Conservation (phyloP, 2,329 filamentous ascomycete genomes). For the Massarina eburnea region DNA sequence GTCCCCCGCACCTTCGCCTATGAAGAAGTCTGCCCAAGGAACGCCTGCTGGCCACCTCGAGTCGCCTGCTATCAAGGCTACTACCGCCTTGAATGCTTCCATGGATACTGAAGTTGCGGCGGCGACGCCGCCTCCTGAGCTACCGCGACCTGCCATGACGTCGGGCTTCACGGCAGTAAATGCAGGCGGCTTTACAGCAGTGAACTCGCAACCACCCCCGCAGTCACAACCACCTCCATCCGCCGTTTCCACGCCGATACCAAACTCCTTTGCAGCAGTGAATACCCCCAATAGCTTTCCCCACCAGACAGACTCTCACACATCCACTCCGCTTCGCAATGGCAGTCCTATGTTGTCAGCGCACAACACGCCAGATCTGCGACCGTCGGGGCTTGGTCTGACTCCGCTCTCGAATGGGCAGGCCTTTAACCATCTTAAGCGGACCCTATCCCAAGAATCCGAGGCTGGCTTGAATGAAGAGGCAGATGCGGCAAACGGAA, state of each 20-base stretch:
- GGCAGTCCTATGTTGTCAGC: constrained; percentile 63
- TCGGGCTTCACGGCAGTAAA: constrained; percentile 75
- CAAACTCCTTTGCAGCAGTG: constrained; percentile 58
- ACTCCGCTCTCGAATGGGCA: constrained; percentile 57
- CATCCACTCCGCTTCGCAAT: constrained; percentile 63
- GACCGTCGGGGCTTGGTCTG: constrained; percentile 50
- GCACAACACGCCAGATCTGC: constrained; percentile 66
- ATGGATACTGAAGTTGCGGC: constrained; percentile 45
- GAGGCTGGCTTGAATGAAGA: constrained; percentile 65
- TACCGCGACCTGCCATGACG: constrained; percentile 56
- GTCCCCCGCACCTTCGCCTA: constrained; percentile 72
- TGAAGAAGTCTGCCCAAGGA: constrained; percentile 57
- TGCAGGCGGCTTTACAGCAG: constrained; percentile 61
- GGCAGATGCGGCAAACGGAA: constrained; percentile 50
- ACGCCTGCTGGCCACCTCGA: constrained; percentile 60
- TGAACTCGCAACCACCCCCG: constrained; percentile 54
- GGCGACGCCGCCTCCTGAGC: constrained; percentile 54
- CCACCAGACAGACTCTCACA: constrained; percentile 54
- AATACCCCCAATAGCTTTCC: constrained; percentile 57
- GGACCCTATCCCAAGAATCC: constrained; percentile 61
- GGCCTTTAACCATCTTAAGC: constrained; percentile 66
- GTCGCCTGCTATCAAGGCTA: constrained; percentile 66
- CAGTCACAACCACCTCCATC: constrained; percentile 22
- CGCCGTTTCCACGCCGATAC: constrained; percentile 12
- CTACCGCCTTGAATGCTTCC: constrained; percentile 59